A percentile compares a stretch with the other conserved stretches of the same genome.
These are phyloP conservation scores for Penicillium lividum DNA, from an alignment of 495 filamentous ascomycete species.

Conservation along the genomic window DNA sequence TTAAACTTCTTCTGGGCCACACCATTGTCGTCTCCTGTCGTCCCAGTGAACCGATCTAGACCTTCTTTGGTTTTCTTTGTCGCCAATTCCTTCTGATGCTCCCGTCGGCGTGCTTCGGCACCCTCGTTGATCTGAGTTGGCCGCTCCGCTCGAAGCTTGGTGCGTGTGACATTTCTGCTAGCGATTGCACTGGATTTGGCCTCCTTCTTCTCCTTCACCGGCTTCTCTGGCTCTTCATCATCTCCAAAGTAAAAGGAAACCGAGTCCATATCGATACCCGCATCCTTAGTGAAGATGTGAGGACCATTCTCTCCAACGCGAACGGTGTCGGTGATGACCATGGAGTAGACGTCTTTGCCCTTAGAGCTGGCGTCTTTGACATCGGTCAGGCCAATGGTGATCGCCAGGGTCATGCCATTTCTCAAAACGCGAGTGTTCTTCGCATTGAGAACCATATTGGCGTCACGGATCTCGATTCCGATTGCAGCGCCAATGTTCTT, in stretches of 20 bases:
- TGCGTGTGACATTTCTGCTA: slow-evolving; percentile 89
- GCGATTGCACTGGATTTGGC: slow-evolving; percentile 79
- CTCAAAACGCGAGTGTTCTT: slow-evolving; percentile 82
- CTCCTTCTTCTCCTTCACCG: slow-evolving; percentile 74
- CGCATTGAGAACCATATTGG: slow-evolving; percentile 74
- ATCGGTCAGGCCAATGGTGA: slow-evolving; percentile 86
- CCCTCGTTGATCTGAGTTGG: slow-evolving; percentile 84
- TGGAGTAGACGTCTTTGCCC: slow-evolving; percentile 82
- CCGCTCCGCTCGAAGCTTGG: slow-evolving; percentile 88
- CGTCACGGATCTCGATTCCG: slow-evolving; percentile 86
- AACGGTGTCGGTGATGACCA: slow-evolving; percentile 90
- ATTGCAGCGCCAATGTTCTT: slow-evolving; percentile 89
- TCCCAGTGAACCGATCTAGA: slow-evolving; percentile 74
- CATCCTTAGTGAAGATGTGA: slow-evolving; percentile 86
- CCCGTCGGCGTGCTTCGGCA: slow-evolving; percentile 80
- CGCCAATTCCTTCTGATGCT: slow-evolving; percentile 91
- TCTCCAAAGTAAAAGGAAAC: slow-evolving; percentile 98
- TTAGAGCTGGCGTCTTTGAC: slow-evolving; percentile 79
- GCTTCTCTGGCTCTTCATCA: slow-evolving; percentile 68
- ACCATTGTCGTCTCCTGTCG: slow-evolving; percentile 83
- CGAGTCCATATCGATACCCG: slow-evolving; percentile 83
- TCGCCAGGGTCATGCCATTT: slow-evolving; percentile 93
- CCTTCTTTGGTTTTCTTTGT: slow-evolving; percentile 87
- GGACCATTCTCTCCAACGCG: slow-evolving; percentile 77
- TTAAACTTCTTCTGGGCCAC: slow-evolving; percentile 95